Conservation (phyloP, 371 early-diverging fungal genomes). For the Apophysomyces sp. region DNA sequence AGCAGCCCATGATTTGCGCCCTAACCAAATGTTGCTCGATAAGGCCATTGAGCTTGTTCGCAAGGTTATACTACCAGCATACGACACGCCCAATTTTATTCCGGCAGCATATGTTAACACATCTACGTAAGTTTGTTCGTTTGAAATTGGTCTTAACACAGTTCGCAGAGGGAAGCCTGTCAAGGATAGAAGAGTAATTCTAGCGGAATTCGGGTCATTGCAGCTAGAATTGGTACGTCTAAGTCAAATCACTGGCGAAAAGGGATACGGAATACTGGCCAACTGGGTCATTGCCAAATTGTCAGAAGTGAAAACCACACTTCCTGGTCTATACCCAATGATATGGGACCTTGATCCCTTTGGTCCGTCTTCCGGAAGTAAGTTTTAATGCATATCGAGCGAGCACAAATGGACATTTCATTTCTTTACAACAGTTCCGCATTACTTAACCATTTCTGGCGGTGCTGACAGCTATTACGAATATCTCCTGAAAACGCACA, state of each 20-base stretch:
- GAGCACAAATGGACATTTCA: neutral
- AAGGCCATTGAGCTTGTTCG: slow-evolving; percentile 34
- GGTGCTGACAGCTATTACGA: slow-evolving; percentile 91
- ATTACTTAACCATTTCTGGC: slow-evolving; percentile 51
- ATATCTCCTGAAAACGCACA: slow-evolving; percentile 71
- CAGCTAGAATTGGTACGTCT: slow-evolving; percentile 86
- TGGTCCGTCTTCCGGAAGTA: slow-evolving; percentile 45
- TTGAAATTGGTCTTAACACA: neutral
- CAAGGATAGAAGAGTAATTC: neutral
- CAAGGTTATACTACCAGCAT: slow-evolving; percentile 34
- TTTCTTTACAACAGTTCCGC: slow-evolving; percentile 2
- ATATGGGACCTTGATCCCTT: slow-evolving; percentile 28
- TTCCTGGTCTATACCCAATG: slow-evolving; percentile 79
- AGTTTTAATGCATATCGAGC: neutral
- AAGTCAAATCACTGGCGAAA: slow-evolving; percentile 72
- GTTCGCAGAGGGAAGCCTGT: slow-evolving; percentile 10
- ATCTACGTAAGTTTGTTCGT: slow-evolving; percentile 12
- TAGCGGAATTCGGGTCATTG: slow-evolving; percentile 89
- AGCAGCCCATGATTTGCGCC: slow-evolving; percentile 42
- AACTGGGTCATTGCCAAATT: slow-evolving; percentile 47
- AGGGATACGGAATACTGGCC: slow-evolving; percentile 62
- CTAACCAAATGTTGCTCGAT: slow-evolving; percentile 8
- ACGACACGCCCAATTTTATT: slow-evolving; percentile 61
- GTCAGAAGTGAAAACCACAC: slow-evolving; percentile 37
- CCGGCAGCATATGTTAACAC: slow-evolving; percentile 71